Evolutionary conservation across 768 basidiomycete species (phyloP).

Genomic region (Boletus rubescentipes): DNA sequence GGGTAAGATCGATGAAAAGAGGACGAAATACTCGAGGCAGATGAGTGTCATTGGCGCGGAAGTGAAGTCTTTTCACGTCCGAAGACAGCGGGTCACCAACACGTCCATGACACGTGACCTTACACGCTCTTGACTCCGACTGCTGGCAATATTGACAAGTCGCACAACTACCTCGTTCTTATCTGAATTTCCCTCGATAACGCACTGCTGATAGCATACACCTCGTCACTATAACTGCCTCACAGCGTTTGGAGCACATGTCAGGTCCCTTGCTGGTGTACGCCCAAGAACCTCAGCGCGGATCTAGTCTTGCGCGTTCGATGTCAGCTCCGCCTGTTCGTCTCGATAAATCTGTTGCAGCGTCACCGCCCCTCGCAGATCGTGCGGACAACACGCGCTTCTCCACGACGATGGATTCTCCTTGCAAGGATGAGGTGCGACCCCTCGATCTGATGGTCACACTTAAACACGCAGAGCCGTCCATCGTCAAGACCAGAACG

Average conservation of each 20-base stretch:
- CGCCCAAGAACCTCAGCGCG: background rate
- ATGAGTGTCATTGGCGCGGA: background rate
- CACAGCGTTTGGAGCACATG: background rate
- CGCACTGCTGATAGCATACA: background rate
- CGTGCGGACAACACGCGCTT: constrained; percentile 5
- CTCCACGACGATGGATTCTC: background rate
- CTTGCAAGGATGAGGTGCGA: constrained; percentile 10
- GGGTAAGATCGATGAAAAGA: background rate
- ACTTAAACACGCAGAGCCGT: constrained; percentile 64
- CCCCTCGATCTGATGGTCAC: constrained; percentile 61
- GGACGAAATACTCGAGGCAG: background rate
- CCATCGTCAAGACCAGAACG: constrained; percentile 77
- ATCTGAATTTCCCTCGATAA: background rate
- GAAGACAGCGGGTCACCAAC: no score
- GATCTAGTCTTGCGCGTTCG: background rate
- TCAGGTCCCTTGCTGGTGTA: background rate
- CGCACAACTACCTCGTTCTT: background rate
- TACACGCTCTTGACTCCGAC: background rate
- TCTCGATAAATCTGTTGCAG: constrained; percentile 5
- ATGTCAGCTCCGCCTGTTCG: constrained; percentile 11
- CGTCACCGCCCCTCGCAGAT: constrained; percentile 1
- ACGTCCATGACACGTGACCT: constrained; percentile 9
- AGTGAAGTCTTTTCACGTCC: background rate
- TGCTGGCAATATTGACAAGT: no score
- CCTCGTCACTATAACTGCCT: no score